Evolutionary conservation across 1,284 basidiomycete genomes (phyloP).

Genomic region (Microstroma glucosiphilum): DNA sequence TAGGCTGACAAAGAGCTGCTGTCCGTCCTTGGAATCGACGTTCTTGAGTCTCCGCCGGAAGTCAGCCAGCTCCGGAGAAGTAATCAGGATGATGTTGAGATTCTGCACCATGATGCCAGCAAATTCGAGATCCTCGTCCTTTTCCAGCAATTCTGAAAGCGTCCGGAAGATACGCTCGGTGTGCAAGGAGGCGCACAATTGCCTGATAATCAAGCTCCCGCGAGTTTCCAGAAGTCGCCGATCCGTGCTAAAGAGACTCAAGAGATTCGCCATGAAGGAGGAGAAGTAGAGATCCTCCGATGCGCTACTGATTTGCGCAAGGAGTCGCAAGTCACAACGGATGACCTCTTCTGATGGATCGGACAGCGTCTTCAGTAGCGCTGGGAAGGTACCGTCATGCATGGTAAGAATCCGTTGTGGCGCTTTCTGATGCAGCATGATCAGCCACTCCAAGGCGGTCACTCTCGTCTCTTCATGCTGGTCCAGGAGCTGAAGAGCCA

Average conservation of each 20-base stretch:
- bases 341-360: constrained; percentile 97
- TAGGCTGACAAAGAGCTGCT: constrained; percentile 80
- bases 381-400: constrained; percentile 94
- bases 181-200: constrained; percentile 87
- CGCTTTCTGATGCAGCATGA: constrained; percentile 96
- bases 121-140: constrained; percentile 97
- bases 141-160: constrained; percentile 93
- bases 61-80: constrained; percentile 87
- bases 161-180: constrained; percentile 92
- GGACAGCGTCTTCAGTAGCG: constrained; percentile 87
- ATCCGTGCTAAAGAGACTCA: constrained; percentile 93
- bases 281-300: constrained; percentile 94
- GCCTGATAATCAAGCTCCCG: constrained; percentile 91
- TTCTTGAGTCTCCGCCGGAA: constrained; percentile 88
- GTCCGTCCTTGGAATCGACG: constrained; percentile 79
- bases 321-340: constrained; percentile 86
- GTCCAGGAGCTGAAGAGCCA: constrained; percentile 88
- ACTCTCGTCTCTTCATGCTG: constrained; percentile 95
- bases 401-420: constrained; percentile 93
- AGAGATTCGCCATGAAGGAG: constrained; percentile 86
- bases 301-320: constrained; percentile 85
- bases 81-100: constrained; percentile 91
- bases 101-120: constrained; percentile 96
- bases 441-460: constrained; percentile 90
- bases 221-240: constrained; percentile 79